These are phyloP conservation scores for Oryza meyeriana DNA, from an alignment of 176 grass and related monocot genomes.

Conservation along the genomic window DNA sequence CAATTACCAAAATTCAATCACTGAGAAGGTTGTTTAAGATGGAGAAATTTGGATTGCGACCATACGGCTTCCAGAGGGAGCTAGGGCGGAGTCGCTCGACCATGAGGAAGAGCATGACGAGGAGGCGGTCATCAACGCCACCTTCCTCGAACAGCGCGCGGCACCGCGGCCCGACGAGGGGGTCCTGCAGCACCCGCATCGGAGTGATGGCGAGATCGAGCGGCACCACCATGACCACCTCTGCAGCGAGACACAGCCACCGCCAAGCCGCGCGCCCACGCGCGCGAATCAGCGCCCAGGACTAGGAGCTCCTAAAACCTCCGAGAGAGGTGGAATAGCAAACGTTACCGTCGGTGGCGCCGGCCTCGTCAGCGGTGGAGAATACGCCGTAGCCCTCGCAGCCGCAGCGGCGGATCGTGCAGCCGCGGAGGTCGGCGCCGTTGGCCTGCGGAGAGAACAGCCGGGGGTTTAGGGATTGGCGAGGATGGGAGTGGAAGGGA, in stretches of 20 bases:
- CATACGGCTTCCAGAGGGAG: slow-evolving; percentile 95
- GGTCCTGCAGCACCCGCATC: slow-evolving; percentile 92
- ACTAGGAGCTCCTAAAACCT: background rate
- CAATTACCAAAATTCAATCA: background rate
- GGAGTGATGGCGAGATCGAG: slow-evolving; percentile 84
- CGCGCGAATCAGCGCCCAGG: background rate
- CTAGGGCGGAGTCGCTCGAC: slow-evolving; percentile 69
- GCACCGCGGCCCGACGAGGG: slow-evolving; percentile 58
- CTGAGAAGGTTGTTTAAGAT: background rate
- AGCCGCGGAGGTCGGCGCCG: slow-evolving; percentile 60
- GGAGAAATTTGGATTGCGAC: background rate
- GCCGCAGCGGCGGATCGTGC: slow-evolving; percentile 59
- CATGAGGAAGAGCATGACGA: slow-evolving; percentile 90
- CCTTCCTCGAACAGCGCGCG: slow-evolving; percentile 70
- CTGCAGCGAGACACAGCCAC: slow-evolving; percentile 16
- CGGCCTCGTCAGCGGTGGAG: slow-evolving; percentile 29
- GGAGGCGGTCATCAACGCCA: slow-evolving; percentile 68
- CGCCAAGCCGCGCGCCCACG: background rate
- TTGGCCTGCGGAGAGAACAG: slow-evolving; percentile 49
- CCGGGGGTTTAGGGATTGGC: background rate
- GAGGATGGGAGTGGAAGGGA: background rate
- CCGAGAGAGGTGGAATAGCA: background rate
- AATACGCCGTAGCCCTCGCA: slow-evolving; percentile 65
- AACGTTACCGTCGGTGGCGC: slow-evolving; percentile 38
- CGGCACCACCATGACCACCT: slow-evolving; percentile 82